Percentiles rank a stretch among this genome's conserved stretches.
phyloP scores from a whole-genome alignment of 208 protist species.

The Acanthamoeba rhysodes region DNA sequence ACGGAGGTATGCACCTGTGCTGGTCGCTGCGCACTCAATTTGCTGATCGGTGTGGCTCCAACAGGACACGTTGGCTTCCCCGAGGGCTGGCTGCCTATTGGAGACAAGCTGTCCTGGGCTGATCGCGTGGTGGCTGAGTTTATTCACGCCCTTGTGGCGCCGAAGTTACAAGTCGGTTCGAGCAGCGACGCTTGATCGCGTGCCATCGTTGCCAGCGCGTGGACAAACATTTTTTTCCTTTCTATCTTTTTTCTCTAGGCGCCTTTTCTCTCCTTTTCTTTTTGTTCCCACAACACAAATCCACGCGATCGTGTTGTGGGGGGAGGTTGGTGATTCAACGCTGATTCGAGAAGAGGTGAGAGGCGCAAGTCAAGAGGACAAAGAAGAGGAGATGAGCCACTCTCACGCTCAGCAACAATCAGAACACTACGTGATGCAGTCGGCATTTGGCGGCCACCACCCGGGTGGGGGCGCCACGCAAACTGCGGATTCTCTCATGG shows the following conservation, averaged over 20 bases:
- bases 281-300: too few species aligned
- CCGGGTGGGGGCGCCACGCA: background rate
- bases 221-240: background rate
- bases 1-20: background rate
- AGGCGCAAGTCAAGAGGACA: background rate
- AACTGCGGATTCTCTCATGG: background rate
- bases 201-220: too few species aligned
- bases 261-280: background rate
- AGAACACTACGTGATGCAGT: too few species aligned
- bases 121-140: constrained; percentile 39
- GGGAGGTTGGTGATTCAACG: too few species aligned
- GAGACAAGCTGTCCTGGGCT: constrained; percentile 9
- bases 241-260: background rate
- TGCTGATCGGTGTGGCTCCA: background rate
- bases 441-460: too few species aligned
- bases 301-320: too few species aligned
- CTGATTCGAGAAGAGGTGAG: background rate
- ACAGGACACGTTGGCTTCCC: constrained; percentile 58
- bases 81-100: constrained; percentile 24
- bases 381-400: too few species aligned
- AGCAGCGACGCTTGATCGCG: background rate
- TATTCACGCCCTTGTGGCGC: constrained; percentile 17
- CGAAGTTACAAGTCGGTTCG: background rate
- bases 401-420: too few species aligned
- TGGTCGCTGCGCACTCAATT: background rate